Base-by-base conservation (phyloP, 2,329 filamentous ascomycete species). In the Fusarium concolor region DNA sequence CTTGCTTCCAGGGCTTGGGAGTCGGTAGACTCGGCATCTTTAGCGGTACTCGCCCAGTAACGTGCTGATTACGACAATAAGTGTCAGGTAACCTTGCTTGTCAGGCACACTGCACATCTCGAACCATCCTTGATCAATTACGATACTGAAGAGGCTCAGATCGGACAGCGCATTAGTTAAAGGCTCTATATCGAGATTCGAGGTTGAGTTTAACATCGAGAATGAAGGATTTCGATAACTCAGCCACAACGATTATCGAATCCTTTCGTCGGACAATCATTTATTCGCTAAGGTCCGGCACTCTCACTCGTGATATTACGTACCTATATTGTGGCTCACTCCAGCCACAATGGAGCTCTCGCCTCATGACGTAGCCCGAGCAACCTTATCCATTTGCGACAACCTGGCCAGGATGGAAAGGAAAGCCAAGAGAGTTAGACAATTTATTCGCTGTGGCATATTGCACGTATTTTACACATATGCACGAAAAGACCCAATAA, bases 1-100 rank as follows among this genome's bases (percentile, higher is more conserved):
- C 56, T 58, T 57, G 38, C 47, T 26, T 42, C 46, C 49, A 45
- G 44, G 51, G 52, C 42, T 60, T 59, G 61, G 52, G 15, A 38
- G 39, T 63, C 69, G 71, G 69, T 57, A 65, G 68, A 67, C 62
- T 62, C 71, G 71, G 60, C 69, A 70, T 65, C 46, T 47, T 33
- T 37, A 28, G 51, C 50, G 53, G 42, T 44, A 56, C 26, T 45
- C 57, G 46, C 46, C 47, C 43, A 31, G 33, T 44, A 65, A 59
- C 52, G 35, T 52, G 44, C 37, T 51, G 43, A 68, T 66, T 66
- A 68, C 60, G 65, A 68, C 57, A 54, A 49, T 38, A 52, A 56
- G 46, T 59, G 69, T 70, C 59, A 71, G 67, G 43, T 41, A 55
- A 49, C 65, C 64, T 60, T 65, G 58, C 51, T 64, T 53, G 49